Evolutionary conservation across 768 basidiomycete genomes (phyloP).

Genomic region (Sutorius australiensis): DNA sequence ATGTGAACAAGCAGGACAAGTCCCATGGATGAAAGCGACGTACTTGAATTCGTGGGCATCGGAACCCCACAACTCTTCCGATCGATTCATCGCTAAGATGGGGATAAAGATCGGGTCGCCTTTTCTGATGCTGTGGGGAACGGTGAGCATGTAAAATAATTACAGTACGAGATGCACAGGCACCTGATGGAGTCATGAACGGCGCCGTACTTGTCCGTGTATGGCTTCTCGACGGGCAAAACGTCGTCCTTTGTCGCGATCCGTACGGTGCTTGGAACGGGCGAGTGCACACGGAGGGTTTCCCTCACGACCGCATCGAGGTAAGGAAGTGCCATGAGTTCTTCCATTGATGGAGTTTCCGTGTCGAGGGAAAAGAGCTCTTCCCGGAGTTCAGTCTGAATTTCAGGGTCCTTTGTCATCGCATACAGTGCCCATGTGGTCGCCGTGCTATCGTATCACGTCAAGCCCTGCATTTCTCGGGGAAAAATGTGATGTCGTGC

Average conservation of each 20-base stretch:
- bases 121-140: background rate
- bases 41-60: background rate
- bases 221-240: background rate
- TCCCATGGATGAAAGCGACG: background rate
- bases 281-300: background rate
- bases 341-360: background rate
- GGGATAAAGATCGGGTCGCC: background rate
- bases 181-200: background rate
- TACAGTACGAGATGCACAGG: background rate
- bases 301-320: background rate
- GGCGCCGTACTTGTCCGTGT: background rate
- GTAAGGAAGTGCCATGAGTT: background rate
- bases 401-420: background rate
- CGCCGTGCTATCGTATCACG: background rate
- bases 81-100: background rate
- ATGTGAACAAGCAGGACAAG: too few species aligned
- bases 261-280: background rate
- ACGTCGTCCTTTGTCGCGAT: background rate
- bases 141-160: too few species aligned
- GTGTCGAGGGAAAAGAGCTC: background rate
- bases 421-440: background rate
- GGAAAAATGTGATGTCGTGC: background rate
- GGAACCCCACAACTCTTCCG: background rate
- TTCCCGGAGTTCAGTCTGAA: background rate
- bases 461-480: background rate